phyloP scores from a whole-genome alignment of 306 rosid species.

The Chamaecrista fasciculata region DNA sequence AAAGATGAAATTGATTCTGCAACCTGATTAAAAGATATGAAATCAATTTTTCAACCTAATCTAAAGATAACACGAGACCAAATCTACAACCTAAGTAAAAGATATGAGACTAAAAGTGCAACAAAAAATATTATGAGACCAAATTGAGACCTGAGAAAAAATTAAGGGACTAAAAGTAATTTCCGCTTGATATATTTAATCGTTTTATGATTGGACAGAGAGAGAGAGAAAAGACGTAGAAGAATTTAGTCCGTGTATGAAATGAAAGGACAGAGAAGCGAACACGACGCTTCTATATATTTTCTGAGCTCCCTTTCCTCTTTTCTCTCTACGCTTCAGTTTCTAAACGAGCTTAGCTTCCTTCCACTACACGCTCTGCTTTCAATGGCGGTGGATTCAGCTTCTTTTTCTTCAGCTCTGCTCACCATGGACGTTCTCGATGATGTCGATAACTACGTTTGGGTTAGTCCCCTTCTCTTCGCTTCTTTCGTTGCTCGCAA shows the following conservation, averaged over 20 bases:
- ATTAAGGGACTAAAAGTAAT: no score
- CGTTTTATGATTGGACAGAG: background rate
- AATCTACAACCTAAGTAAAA: no score
- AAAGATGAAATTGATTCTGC: no score
- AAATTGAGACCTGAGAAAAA: no score
- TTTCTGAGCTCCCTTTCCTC: background rate
- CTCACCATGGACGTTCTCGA: slow-evolving; percentile 34
- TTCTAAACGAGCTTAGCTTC: no score
- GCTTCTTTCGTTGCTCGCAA: background rate
- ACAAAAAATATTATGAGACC: no score
- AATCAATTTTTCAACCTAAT: no score
- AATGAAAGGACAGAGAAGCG: slow-evolving; percentile 47
- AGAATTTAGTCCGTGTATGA: slow-evolving; percentile 45
- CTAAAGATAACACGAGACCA: no score
- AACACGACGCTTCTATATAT: slow-evolving; percentile 38
- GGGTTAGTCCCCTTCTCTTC: slow-evolving; percentile 32
- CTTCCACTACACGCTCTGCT: background rate
- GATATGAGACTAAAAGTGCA: no score
- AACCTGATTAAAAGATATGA: no score
- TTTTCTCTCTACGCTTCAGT: background rate
- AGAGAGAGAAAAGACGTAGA: slow-evolving; percentile 32
- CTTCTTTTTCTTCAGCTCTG: slow-evolving; percentile 21
- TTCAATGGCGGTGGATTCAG: slow-evolving; percentile 35
- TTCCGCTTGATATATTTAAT: background rate
- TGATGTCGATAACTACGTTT: slow-evolving; percentile 58